phyloP scores from a whole-genome alignment of 352 stramenopile genomes.

The Halophytophthora batemanensis region DNA sequence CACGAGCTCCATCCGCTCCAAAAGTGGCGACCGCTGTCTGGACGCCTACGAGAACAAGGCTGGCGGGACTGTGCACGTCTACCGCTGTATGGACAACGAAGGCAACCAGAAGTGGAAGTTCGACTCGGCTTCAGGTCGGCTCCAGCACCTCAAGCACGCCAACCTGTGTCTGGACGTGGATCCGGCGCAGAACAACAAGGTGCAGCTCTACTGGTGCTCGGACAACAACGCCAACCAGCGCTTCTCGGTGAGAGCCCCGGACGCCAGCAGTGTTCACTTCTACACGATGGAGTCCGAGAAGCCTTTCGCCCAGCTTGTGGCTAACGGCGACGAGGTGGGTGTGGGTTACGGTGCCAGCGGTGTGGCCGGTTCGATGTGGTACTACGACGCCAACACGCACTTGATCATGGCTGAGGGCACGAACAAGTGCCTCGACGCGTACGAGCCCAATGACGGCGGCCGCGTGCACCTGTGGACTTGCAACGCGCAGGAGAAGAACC shows the following conservation, averaged over 20 bases:
- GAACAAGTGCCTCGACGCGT: slow-evolving; percentile 57
- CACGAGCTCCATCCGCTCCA: slow-evolving; percentile 55
- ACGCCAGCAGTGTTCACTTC: slow-evolving; percentile 26
- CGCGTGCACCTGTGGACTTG: slow-evolving; percentile 41
- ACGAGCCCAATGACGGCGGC: slow-evolving; percentile 52
- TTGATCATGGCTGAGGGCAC: slow-evolving; percentile 41
- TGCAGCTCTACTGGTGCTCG: slow-evolving; percentile 60
- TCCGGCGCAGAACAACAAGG: slow-evolving; percentile 38
- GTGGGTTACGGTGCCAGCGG: slow-evolving; percentile 19
- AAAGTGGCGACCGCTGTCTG: slow-evolving; percentile 64
- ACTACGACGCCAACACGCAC: slow-evolving; percentile 37
- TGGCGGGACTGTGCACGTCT: slow-evolving; percentile 53
- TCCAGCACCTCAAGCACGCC: slow-evolving; percentile 40
- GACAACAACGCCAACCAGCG: slow-evolving; percentile 51
- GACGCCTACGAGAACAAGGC: slow-evolving; percentile 51
- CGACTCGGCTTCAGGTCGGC: slow-evolving; percentile 38
- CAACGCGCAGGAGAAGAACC: slow-evolving; percentile 37
- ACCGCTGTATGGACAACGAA: slow-evolving; percentile 47
- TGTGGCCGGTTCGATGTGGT: slow-evolving; percentile 35
- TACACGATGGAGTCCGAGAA: slow-evolving; percentile 37
- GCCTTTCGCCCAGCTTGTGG: slow-evolving; percentile 39
- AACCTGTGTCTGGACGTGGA: slow-evolving; percentile 64
- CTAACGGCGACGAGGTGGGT: slow-evolving; percentile 20
- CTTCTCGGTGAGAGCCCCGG: not conserved
- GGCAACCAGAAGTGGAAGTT: slow-evolving; percentile 68